phyloP scores from a whole-genome alignment of 495 filamentous ascomycete genomes.

The Penicillium bovifimosum region DNA sequence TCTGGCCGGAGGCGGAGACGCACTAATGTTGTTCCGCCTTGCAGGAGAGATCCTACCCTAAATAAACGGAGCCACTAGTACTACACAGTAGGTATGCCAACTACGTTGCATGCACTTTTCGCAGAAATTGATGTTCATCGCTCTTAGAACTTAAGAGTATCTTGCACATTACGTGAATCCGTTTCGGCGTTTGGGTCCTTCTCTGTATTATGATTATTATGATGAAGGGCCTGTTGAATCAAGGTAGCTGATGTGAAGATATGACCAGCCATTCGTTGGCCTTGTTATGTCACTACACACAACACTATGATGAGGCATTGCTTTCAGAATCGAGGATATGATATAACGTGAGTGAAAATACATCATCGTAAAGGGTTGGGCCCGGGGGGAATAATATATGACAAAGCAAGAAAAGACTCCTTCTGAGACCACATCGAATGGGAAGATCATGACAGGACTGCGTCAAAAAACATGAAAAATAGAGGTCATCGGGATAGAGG shows the following conservation, averaged over 20 bases:
- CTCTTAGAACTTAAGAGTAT: no score
- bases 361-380: slow-evolving; percentile 3
- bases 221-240: neutral
- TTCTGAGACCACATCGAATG: neutral
- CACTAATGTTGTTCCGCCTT: slow-evolving; percentile 35
- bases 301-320: neutral
- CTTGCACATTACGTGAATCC: no score
- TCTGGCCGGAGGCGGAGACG: slow-evolving; percentile 37
- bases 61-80: neutral
- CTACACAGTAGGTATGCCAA: no score
- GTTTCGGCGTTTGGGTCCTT: neutral
- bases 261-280: neutral
- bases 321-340: neutral
- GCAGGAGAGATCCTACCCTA: slow-evolving; percentile 6
- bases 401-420: slow-evolving; percentile 5
- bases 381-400: slow-evolving; percentile 12
- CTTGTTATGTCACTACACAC: neutral
- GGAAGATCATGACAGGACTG: slow-evolving; percentile 12
- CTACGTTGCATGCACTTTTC: neutral
- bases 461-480: slow-evolving; percentile 10
- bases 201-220: neutral
- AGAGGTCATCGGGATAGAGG: slow-evolving; percentile 8
- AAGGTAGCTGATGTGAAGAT: neutral
- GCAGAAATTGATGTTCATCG: neutral
- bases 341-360: slow-evolving; percentile 1